phyloP scores from a whole-genome alignment of 78 protist genomes.

The Neovahlkampfia damariscottae region DNA sequence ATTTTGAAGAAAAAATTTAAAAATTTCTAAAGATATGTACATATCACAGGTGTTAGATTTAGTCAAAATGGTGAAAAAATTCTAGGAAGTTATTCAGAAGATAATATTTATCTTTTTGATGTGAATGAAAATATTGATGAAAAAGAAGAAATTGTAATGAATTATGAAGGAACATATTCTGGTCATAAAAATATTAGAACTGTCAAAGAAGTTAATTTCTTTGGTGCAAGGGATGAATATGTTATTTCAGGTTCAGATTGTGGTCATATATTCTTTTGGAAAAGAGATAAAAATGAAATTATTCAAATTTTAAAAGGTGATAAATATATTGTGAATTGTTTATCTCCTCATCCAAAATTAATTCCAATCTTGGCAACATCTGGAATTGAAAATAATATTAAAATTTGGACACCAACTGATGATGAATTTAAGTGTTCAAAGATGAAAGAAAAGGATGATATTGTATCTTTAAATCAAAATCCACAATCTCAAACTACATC shows the following conservation, averaged over 20 bases:
- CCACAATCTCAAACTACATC: no score
- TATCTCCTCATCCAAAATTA: not conserved
- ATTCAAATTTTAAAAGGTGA: not conserved
- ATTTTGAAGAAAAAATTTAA: no score
- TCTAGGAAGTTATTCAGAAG: not conserved
- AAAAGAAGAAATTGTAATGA: not conserved
- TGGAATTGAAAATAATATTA: not conserved
- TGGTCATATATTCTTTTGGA: not conserved
- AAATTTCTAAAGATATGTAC: not conserved
- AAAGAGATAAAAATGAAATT: not conserved
- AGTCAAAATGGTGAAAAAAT: not conserved
- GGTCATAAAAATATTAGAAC: not conserved
- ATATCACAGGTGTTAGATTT: not conserved
- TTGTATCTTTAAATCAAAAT: no score
- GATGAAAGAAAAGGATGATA: no score
- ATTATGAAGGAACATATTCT: not conserved
- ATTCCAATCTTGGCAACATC: not conserved
- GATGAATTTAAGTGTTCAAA: not conserved
- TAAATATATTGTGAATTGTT: not conserved
- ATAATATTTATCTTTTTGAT: not conserved
- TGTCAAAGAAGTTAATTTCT: not conserved
- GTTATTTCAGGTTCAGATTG: not conserved
- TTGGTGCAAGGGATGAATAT: not conserved
- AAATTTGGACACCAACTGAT: not conserved
- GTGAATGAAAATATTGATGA: not conserved